A percentile compares a stretch with the other conserved stretches of the same genome.
These are phyloP conservation scores for Colletotrichum musae DNA, from an alignment of 2,329 filamentous ascomycete genomes.

Conservation along the genomic window DNA sequence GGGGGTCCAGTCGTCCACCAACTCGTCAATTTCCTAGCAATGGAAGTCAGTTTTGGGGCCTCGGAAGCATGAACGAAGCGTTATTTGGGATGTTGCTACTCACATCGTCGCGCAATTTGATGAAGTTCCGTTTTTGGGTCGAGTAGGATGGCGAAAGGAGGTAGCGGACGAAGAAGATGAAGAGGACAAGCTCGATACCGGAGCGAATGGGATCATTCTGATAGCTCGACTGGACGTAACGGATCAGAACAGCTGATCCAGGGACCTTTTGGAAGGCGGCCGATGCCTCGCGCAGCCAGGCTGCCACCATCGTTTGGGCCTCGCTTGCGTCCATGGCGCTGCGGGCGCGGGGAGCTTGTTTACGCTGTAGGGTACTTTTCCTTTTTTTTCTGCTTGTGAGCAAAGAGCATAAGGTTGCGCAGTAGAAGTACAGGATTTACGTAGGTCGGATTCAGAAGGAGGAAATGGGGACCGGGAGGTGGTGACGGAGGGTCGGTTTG, in stretches of 20 bases:
- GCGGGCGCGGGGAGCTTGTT: not conserved
- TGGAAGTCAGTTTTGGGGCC: conserved; percentile 46
- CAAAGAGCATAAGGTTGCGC: too few relatives aligned
- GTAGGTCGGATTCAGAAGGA: too few relatives aligned
- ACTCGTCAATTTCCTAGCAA: conserved; percentile 87
- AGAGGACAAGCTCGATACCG: conserved; percentile 91
- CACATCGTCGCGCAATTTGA: conserved; percentile 86
- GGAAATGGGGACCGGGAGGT: too few relatives aligned
- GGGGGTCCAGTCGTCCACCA: conserved; percentile 96
- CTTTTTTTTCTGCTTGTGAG: too few relatives aligned
- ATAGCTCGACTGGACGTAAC: conserved; percentile 97
- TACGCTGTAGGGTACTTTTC: too few relatives aligned
- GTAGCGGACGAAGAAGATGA: conserved; percentile 96
- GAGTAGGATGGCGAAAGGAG: conserved; percentile 93
- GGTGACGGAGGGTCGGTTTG: too few relatives aligned
- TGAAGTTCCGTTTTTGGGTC: conserved; percentile 89
- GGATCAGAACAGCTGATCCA: conserved; percentile 92
- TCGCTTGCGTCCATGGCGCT: conserved; percentile 74
- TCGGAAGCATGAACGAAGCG: too few relatives aligned
- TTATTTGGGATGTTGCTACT: conserved; percentile 27
- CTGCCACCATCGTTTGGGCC: conserved; percentile 67
- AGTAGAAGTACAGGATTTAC: too few relatives aligned
- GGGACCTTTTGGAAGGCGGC: conserved; percentile 89
- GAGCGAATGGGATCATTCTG: conserved; percentile 96
- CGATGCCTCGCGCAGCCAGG: conserved; percentile 66